phyloP scores from a whole-genome alignment of 2,329 filamentous ascomycete species.

The Alternaria incomplexa region DNA sequence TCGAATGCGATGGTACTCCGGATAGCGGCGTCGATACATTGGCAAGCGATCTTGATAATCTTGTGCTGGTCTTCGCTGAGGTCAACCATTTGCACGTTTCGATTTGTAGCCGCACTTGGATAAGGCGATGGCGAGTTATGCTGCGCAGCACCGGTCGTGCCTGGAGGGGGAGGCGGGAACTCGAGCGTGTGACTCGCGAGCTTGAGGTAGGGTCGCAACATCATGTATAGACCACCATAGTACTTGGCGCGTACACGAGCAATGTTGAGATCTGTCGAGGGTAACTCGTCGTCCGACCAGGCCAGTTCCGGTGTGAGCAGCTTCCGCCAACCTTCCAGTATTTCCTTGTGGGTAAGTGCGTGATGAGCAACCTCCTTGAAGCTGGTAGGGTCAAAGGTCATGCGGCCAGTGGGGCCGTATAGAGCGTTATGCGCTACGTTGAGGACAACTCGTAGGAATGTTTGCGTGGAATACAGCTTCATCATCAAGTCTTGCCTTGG shows the following conservation, averaged over 20 bases:
- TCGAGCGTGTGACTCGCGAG: conserved; percentile 62
- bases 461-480: conserved; percentile 67
- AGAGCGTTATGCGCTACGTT: conserved; percentile 63
- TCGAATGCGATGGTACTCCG: conserved; percentile 86
- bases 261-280: conserved; percentile 76
- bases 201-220: conserved; percentile 78
- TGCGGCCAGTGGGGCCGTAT: conserved; percentile 52
- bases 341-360: conserved; percentile 45
- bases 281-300: conserved; percentile 72
- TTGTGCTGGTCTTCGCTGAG: conserved; percentile 31
- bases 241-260: conserved; percentile 91
- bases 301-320: conserved; percentile 59
- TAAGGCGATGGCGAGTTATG: conserved; percentile 60
- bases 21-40: conserved; percentile 67
- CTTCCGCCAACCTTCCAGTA: conserved; percentile 61
- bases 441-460: conserved; percentile 63
- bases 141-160: conserved; percentile 11
- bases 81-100: conserved; percentile 37
- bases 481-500: conserved; percentile 53
- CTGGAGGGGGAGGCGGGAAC: conserved; percentile 38
- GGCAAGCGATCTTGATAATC: conserved; percentile 34
- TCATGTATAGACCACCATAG: conserved; percentile 90
- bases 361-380: conserved; percentile 37
- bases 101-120: conserved; percentile 28
- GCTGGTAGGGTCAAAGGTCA: conserved; percentile 43